phyloP scores from a whole-genome alignment of 1,284 basidiomycete species.

The Ustilago crameri region DNA sequence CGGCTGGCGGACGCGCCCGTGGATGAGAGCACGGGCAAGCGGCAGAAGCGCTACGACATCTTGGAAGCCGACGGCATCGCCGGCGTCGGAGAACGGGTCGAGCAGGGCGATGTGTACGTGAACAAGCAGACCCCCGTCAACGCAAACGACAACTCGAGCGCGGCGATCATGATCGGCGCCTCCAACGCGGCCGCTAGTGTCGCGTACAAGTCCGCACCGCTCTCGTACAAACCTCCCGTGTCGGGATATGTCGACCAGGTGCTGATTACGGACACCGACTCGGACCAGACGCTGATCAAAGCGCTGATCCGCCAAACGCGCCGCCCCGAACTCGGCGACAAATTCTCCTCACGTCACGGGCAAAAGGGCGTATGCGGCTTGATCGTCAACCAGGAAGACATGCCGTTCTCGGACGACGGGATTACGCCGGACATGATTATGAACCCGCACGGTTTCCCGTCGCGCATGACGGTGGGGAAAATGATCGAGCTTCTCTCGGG shows the following conservation, averaged over 20 bases:
- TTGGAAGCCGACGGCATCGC: slow-evolving; percentile 92
- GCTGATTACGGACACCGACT: slow-evolving; percentile 90
- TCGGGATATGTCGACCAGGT: slow-evolving; percentile 97
- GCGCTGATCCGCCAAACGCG: slow-evolving; percentile 97
- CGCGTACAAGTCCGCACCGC: slow-evolving; percentile 72
- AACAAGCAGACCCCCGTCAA: slow-evolving; percentile 96
- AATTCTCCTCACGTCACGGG: slow-evolving; percentile 97
- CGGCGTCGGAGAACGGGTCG: slow-evolving; percentile 91
- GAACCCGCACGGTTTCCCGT: slow-evolving; percentile 99
- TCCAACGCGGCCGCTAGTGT: slow-evolving; percentile 37
- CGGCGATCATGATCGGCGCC: slow-evolving; percentile 47
- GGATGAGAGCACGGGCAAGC: slow-evolving; percentile 77
- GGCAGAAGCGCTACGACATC: slow-evolving; percentile 85
- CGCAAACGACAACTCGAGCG: slow-evolving; percentile 75
- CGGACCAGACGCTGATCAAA: slow-evolving; percentile 95
- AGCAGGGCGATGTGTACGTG: slow-evolving; percentile 92
- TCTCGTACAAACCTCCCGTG: slow-evolving; percentile 71
- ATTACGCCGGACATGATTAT: slow-evolving; percentile 98
- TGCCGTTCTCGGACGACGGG: slow-evolving; percentile 99
- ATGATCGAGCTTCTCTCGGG: slow-evolving; percentile 99
- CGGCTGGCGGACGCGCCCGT: slow-evolving; percentile 90
- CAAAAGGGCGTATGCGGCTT: slow-evolving; percentile 99
- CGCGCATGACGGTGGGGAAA: slow-evolving; percentile 98
- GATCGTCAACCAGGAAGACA: slow-evolving; percentile 97
- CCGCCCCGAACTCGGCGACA: slow-evolving; percentile 95